Evolutionary conservation across 768 basidiomycete genomes (phyloP), one percentile per base, ranked within the genome.

Genomic region (Russula brevipes): DNA sequence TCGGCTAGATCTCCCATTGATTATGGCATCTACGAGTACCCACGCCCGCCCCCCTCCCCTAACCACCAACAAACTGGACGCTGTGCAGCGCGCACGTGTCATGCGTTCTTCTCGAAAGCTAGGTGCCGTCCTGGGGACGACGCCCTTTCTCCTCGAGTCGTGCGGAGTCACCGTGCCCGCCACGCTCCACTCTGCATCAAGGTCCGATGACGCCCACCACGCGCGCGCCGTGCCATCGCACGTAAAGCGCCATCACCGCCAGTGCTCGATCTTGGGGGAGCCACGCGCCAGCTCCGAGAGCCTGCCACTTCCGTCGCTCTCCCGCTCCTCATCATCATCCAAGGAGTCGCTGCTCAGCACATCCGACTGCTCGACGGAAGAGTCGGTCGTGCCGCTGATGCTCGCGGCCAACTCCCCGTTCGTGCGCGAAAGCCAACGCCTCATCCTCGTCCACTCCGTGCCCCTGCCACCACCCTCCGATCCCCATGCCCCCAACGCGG

Each of bases 381-480:
- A 72, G 55, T 38, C 64, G 49, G 49, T 63, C 64, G 31, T 64
- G 63, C 31, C 70, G 51, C 41, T 66, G 54, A 36, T 64, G 57
- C 55, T 68, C 64, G 31, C 66, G 2, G 62, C 46, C 42, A 66
- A 38, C 42, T 16, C 66, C 39, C 60, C 53, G 2, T 57, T 59
- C 11, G 64, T 64, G n/a, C 61, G 47, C 31, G 59, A 57, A 19
- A 57, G 69, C 8, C 72, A 73, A 2, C 68, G 59, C 47, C 75
- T 76, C 65, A 67, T 76, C 53, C 73, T 74, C 36, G 61, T 75
- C 36, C 71, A 73, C 63, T 49, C 73, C 31, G 67, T 72, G 44
- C 69, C 71, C 30, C 66, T 72, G 56, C 63, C 70, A 8, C 62
- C 70, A 9, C 56, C 57, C 35, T 57, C 57, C 35, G 73, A 75